A percentile compares a stretch with the other conserved stretches of the same genome.
Conservation (phyloP, 2,329 filamentous ascomycete genomes). For the Neocatenulostroma microsporum region DNA sequence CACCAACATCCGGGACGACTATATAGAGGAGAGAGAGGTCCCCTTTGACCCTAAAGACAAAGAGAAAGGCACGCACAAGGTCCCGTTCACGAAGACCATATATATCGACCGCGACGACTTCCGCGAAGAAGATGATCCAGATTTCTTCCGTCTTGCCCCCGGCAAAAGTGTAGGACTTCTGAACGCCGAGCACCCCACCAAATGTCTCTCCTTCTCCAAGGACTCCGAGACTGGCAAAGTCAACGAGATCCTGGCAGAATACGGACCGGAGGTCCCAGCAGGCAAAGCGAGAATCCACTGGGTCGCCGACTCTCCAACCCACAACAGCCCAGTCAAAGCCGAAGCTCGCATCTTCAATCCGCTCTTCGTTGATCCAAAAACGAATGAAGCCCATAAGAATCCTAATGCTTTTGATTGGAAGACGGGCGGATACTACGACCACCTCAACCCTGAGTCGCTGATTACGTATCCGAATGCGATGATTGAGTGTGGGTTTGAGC, state of each 20-base stretch:
- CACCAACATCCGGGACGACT: constrained; percentile 65
- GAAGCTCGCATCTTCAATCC: constrained; percentile 73
- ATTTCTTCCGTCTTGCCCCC: constrained; percentile 72
- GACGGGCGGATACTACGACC: constrained; percentile 71
- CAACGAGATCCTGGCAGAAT: constrained; percentile 57
- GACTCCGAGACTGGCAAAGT: constrained; percentile 58
- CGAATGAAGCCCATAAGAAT: too few relatives aligned
- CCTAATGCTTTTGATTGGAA: constrained; percentile 56
- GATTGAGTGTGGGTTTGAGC: constrained; percentile 74
- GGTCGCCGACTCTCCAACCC: constrained; percentile 64
- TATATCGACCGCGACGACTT: constrained; percentile 82
- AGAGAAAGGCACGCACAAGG: constrained; percentile 52
- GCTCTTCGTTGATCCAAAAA: constrained; percentile 81
- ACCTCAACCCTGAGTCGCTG: constrained; percentile 79
- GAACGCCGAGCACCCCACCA: constrained; percentile 62
- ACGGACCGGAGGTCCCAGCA: constrained; percentile 55
- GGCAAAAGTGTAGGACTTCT: constrained; percentile 67
- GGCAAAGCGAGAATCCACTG: constrained; percentile 66
- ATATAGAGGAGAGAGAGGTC: constrained; percentile 56
- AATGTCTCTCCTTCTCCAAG: constrained; percentile 59
- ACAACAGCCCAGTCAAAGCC: constrained; percentile 52
- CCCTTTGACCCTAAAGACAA: constrained; percentile 80
- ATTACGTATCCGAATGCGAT: constrained; percentile 69
- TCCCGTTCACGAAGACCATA: constrained; percentile 65
- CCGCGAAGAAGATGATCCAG: constrained; percentile 60